Conservation (phyloP, 305 asterid genomes). For the Coffea humblotiana region DNA sequence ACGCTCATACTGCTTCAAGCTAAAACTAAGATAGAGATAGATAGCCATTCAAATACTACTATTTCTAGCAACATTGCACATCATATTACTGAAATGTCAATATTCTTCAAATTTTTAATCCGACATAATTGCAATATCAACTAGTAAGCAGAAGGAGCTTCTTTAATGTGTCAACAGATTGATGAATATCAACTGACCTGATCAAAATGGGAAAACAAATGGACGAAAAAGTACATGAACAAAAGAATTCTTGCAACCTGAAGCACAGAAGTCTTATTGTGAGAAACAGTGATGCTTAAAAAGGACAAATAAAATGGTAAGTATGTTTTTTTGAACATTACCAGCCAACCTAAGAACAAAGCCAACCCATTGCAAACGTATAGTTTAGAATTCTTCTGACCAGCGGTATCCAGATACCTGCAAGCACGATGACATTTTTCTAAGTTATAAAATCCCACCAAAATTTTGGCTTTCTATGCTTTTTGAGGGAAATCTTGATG, state of each 20-base stretch:
- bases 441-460: conserved; percentile 11
- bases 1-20: neutral
- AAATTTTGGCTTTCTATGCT: neutral
- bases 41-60: neutral
- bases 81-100: neutral
- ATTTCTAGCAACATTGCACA: neutral
- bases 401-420: conserved; percentile 84
- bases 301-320: neutral
- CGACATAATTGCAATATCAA: neutral
- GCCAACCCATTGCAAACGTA: conserved; percentile 77
- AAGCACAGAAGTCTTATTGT: conserved; percentile 23
- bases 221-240: conserved; percentile 71
- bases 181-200: conserved; percentile 48
- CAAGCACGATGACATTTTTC: conserved; percentile 15
- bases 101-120: neutral
- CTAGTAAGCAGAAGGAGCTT: neutral
- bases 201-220: conserved; percentile 72
- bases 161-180: neutral
- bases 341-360: conserved; percentile 98
- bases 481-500: conserved; percentile 3
- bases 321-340: conserved; percentile 34
- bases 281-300: neutral
- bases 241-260: conserved; percentile 83
- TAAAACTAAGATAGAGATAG: neutral
- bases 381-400: conserved; percentile 65